These are phyloP conservation scores for Pinus albicaulis DNA, from an alignment of 75 land plant species.

Conservation along the genomic window DNA sequence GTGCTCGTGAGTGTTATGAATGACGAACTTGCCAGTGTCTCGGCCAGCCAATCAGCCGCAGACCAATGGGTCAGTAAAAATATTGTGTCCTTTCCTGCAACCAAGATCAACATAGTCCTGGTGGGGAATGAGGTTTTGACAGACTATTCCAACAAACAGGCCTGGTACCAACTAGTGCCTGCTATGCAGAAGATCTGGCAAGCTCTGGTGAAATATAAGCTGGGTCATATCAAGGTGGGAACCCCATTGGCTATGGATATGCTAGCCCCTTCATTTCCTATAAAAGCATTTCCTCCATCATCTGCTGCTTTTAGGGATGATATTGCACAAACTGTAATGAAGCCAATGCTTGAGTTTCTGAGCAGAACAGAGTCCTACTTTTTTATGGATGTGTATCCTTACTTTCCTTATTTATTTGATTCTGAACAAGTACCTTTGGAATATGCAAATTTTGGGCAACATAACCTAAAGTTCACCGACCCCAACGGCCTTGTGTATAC, in stretches of 20 bases:
- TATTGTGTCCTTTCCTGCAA: slow-evolving; percentile 49
- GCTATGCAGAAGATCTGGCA: slow-evolving; percentile 59
- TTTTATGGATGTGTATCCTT: slow-evolving; percentile 35
- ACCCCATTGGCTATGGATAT: too few species aligned
- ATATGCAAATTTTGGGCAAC: slow-evolving; percentile 22
- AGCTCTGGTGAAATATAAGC: slow-evolving; percentile 25
- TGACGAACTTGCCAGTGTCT: slow-evolving; percentile 49
- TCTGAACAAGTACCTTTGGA: background rate
- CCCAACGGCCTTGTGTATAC: background rate
- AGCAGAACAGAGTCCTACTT: too few species aligned
- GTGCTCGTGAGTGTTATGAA: slow-evolving; percentile 75
- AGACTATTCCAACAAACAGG: too few species aligned
- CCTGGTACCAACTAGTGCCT: slow-evolving; percentile 39
- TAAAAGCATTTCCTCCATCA: slow-evolving; percentile 40
- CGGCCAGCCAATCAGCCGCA: slow-evolving; percentile 32
- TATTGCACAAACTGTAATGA: too few species aligned
- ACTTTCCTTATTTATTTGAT: slow-evolving; percentile 56
- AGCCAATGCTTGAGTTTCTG: too few species aligned
- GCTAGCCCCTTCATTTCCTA: too few species aligned
- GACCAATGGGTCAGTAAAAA: slow-evolving; percentile 68
- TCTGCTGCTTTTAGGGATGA: slow-evolving; percentile 36
- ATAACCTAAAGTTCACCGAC: background rate
- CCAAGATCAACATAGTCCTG: slow-evolving; percentile 60
- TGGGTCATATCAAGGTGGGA: slow-evolving; percentile 10
- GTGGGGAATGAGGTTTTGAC: slow-evolving; percentile 84